Base-by-base conservation (phyloP, 768 basidiomycete species). In the Tricholoma terreum region DNA sequence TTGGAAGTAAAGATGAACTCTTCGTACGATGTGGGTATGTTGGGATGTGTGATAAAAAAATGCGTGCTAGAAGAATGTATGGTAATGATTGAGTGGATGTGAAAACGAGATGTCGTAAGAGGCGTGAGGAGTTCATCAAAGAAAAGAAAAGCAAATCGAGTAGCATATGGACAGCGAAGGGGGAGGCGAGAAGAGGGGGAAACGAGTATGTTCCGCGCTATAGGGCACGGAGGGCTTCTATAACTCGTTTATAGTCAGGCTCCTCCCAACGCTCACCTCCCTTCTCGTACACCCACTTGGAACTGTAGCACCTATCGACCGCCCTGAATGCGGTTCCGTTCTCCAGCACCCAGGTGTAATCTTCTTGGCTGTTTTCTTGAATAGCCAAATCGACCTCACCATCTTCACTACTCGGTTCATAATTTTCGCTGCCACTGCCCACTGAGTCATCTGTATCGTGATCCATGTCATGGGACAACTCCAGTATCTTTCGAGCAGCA, bases 241-340 rank as follows among this genome's bases (percentile, higher is more conserved):
- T 59, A 31, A 81, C 59, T 17, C 66, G 61, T 2, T 67, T 45
- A 50, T 73, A 77, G 58, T 76, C 66, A 4, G 69, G 49, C 57
- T 76, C 75, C 45, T 70, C 72, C 65, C 68, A 71, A 9, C 77
- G 67, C 48, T 57, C 61, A 8, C 75, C 73, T 17, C 69, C 71
- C 59, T 71, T 72, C 62, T 80, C 79, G 27, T 69, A 66, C 7
- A 74, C 40, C 78, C 80, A 80, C 43, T 71, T 71, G 40, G 65
- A 64, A n/a, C 70, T 71, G 45, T 62, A 61, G 15, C 64, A 63
- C 27, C 56, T 65, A 14, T 62, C 55, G 4, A 55, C 24, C 34
- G 52, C 54, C 4, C 57, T 43, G 35, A 50, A 62, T 2, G 58
- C 48, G 14, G 60, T 56, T 34, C 54, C 61, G 3, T 63, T 56